These are phyloP conservation scores for Phascolomyces articulosus DNA, from an alignment of 371 early-diverging fungal genomes.

Conservation along the genomic window DNA sequence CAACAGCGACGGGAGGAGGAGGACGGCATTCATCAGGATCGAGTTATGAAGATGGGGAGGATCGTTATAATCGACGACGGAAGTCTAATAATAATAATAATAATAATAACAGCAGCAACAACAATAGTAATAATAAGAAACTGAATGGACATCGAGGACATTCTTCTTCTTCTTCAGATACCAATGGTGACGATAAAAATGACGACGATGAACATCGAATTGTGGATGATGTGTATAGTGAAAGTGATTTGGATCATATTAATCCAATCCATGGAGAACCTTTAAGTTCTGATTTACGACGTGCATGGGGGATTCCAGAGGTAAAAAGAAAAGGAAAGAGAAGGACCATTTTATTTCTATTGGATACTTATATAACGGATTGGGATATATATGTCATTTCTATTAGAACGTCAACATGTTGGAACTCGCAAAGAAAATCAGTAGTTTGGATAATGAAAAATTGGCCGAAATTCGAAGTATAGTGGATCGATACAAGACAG, in stretches of 20 bases:
- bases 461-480: constrained; percentile 31
- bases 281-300: constrained; percentile 26
- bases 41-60: neutral
- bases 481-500: constrained; percentile 27
- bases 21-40: neutral
- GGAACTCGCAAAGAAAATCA: constrained; percentile 39
- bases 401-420: constrained; percentile 43
- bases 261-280: constrained; percentile 36
- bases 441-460: constrained; percentile 25
- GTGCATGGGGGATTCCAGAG: constrained; percentile 48
- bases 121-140: neutral
- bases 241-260: constrained; percentile 35
- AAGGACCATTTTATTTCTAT: no score
- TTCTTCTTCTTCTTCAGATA: constrained; percentile 3
- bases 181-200: constrained; percentile 6
- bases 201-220: constrained; percentile 6
- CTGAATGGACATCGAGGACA: constrained; percentile 5
- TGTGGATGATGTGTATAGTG: constrained; percentile 29
- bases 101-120: neutral
- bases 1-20: neutral
- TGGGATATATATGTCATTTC: neutral
- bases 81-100: neutral
- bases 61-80: neutral
- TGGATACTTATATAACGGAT: neutral
- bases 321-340: constrained; percentile 14